These are phyloP conservation scores for Monosporascus cannonballus DNA, from an alignment of 2,329 filamentous ascomycete species.

Conservation along the genomic window DNA sequence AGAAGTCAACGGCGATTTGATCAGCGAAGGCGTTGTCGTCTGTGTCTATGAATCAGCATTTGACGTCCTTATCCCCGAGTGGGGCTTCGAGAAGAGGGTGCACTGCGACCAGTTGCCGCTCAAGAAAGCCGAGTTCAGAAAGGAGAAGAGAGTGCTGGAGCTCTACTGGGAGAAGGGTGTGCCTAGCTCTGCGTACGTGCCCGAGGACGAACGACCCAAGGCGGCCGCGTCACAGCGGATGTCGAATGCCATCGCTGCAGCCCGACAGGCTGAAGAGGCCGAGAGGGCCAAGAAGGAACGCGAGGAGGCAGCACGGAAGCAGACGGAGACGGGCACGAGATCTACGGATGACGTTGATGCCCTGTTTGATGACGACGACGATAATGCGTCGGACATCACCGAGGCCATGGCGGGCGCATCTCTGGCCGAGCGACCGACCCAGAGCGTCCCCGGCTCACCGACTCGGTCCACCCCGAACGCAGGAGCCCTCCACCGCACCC, in stretches of 20 bases:
- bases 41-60: slow-evolving; percentile 99
- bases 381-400: slow-evolving; percentile 81
- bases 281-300: slow-evolving; percentile 77
- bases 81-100: slow-evolving; percentile 97
- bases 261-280: slow-evolving; percentile 74
- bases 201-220: slow-evolving; percentile 93
- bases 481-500: slow-evolving; percentile 76
- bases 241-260: slow-evolving; percentile 68
- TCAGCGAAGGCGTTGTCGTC: slow-evolving; percentile 91
- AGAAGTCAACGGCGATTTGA: slow-evolving; percentile 82
- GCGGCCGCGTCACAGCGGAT: slow-evolving; percentile 67
- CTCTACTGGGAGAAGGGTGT: slow-evolving; percentile 99
- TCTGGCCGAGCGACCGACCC: slow-evolving; percentile 79
- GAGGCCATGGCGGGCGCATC: slow-evolving; percentile 90
- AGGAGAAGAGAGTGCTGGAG: slow-evolving; percentile 89
- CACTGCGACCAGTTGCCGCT: slow-evolving; percentile 96
- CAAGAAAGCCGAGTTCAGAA: slow-evolving; percentile 99
- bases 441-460: slow-evolving; percentile 91
- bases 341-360: slow-evolving; percentile 90
- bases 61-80: slow-evolving; percentile 95
- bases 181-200: slow-evolving; percentile 89
- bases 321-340: slow-evolving; percentile 91
- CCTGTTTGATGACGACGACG: slow-evolving; percentile 91
- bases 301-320: slow-evolving; percentile 85
- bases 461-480: slow-evolving; percentile 64